Evolutionary conservation across 1,139 yeast genomes (phyloP).

Genomic region (Schwanniomyces etchellsii): DNA sequence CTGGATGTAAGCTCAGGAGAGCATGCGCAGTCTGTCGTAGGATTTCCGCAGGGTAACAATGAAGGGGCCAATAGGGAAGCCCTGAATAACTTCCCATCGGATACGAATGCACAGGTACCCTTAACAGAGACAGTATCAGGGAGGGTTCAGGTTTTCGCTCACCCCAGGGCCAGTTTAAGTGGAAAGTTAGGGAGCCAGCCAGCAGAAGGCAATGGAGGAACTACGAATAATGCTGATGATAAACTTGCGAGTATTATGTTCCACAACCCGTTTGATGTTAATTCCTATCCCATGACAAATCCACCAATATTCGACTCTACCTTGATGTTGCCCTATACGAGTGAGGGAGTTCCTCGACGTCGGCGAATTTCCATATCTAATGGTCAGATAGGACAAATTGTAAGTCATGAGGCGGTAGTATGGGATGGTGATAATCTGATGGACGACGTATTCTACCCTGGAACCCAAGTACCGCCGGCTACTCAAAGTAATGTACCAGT

Average conservation of each 20-base stretch:
- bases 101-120: too few species aligned
- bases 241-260: background rate
- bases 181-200: too few species aligned
- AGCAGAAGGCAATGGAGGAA: too few species aligned
- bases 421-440: conserved; percentile 14
- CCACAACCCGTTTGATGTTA: conserved; percentile 24
- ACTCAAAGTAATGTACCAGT: background rate
- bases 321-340: conserved; percentile 34
- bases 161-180: too few species aligned
- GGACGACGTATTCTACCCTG: background rate
- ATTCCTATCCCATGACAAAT: conserved; percentile 55
- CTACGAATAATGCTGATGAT: too few species aligned
- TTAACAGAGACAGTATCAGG: too few species aligned
- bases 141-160: too few species aligned
- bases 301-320: conserved; percentile 62
- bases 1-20: too few species aligned
- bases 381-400: conserved; percentile 72
- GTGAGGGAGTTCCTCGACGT: conserved; percentile 43
- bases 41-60: too few species aligned
- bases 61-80: too few species aligned
- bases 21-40: too few species aligned
- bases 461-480: background rate
- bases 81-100: too few species aligned
- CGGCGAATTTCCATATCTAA: conserved; percentile 68
- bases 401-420: conserved; percentile 41